Conservation (phyloP, 2,329 filamentous ascomycete genomes). For the Colletotrichum sp. region DNA sequence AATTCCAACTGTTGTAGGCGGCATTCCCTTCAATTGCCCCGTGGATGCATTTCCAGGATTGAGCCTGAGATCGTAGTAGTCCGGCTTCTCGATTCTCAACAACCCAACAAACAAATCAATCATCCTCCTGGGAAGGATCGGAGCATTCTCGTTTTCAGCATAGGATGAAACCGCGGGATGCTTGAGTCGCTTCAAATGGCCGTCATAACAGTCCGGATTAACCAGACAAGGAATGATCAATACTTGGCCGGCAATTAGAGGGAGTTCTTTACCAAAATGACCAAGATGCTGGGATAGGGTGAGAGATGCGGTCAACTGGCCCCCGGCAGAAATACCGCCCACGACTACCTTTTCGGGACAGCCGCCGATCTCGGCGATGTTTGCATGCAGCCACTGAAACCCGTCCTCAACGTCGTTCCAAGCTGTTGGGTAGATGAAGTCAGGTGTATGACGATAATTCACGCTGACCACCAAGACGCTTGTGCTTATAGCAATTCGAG, state of each 20-base stretch:
- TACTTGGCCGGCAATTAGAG: constrained; percentile 52
- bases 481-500: constrained; percentile 30
- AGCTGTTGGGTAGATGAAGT: constrained; percentile 54
- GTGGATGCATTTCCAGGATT: constrained; percentile 40
- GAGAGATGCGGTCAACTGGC: constrained; percentile 46
- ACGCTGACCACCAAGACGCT: constrained; percentile 56
- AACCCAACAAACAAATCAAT: constrained; percentile 36
- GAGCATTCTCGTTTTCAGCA: constrained; percentile 50
- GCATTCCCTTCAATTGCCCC: constrained; percentile 44
- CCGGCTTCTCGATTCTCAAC: constrained; percentile 28
- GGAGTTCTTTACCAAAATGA: constrained; percentile 20
- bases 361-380: constrained; percentile 42
- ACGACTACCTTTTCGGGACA: constrained; percentile 45
- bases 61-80: constrained; percentile 36
- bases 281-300: constrained; percentile 41
- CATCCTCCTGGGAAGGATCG: constrained; percentile 47
- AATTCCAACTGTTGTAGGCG: constrained; percentile 48
- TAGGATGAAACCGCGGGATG: constrained; percentile 47
- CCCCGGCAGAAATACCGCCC: constrained; percentile 55
- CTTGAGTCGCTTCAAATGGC: constrained; percentile 39
- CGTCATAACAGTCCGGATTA: constrained; percentile 26
- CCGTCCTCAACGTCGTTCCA: constrained; percentile 61
- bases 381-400: constrained; percentile 57
- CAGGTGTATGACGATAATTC: constrained; percentile 65
- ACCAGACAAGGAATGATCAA: constrained; percentile 56